Conservation (phyloP, 192 early-diverging fungal species). For the Dimargaris cristalligena region DNA sequence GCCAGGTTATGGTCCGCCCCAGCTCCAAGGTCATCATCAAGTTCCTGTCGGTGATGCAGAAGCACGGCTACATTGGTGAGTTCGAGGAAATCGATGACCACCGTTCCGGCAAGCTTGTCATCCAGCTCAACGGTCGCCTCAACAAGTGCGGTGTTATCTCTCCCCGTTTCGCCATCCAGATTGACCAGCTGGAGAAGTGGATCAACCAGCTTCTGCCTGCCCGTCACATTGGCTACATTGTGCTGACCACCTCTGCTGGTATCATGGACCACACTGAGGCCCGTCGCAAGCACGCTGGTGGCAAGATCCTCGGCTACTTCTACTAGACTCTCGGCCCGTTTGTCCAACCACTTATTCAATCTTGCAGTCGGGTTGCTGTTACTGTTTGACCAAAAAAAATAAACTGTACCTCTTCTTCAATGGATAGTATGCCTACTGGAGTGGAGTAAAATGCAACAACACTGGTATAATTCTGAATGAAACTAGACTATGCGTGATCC, state of each 20-base stretch:
- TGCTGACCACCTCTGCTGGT: constrained; percentile 81
- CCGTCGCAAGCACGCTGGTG: constrained; percentile 90
- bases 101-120: constrained; percentile 92
- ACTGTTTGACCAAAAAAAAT: no score
- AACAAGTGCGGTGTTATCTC: constrained; percentile 99
- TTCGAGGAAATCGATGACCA: constrained; percentile 98
- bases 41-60: constrained; percentile 98
- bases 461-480: no score
- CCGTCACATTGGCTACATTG: constrained; percentile 95
- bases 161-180: constrained; percentile 94
- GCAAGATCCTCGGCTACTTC: constrained; percentile 94
- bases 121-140: constrained; percentile 94
- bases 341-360: no score
- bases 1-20: constrained; percentile 93
- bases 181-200: constrained; percentile 90
- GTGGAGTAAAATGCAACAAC: no score
- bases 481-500: no score
- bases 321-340: no score
- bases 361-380: no score
- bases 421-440: no score
- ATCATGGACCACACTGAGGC: constrained; percentile 99
- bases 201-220: constrained; percentile 92
- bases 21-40: constrained; percentile 97
- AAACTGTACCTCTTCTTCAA: no score
- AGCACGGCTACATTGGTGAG: constrained; percentile 98